Evolutionary conservation across 345 rosid genomes (phyloP), one percentile per base, ranked within the genome.

Genomic region (Camelina sativa): DNA sequence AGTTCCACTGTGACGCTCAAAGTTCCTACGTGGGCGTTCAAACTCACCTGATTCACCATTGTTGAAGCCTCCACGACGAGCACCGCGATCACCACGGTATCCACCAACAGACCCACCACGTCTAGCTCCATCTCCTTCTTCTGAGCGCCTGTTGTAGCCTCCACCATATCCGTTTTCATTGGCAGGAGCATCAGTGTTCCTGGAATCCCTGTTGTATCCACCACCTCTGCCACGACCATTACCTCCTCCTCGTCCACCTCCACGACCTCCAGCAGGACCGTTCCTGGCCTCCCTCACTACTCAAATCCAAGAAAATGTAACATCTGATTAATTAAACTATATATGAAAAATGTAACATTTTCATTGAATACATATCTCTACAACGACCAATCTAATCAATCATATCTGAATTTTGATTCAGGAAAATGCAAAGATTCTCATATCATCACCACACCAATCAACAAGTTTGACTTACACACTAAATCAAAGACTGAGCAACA

Each of bases 1-100:
- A 23, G 97, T 90, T 37, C 97, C 97, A 71, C 97, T 95, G 74
- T 50, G 97, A 4, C 97, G 96, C 17, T 94, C 97, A 69, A 37
- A 87, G 43, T 15, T 0, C 86, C 96, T 86, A 0, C 88, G 84
- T 41, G 97, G 88, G 28, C 86, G 91, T 65, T 86, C 93, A 3
- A 80, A 86, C 11, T 85, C 96, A 48, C 81, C 87, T n/a, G 32
- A 87, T 22, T 90, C 99, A 30, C 90, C 93, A 67, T 90, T 86
- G 70, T 75, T 79, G 58, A 74, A 85, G 50, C 87, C 87, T 65
- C 90, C 91, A 41, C 86, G 93, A 17, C 92, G 92, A 69, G 82
- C 66, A 6, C 86, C 94, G 11, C 91, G 93, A 69, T 83, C 65
- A 16, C 88, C 94, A 37, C 89, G 92, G 77, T 63, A 81, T 44